Base-by-base conservation (phyloP, 2,329 filamentous ascomycete species). In the Aspergillus ochraceus region DNA sequence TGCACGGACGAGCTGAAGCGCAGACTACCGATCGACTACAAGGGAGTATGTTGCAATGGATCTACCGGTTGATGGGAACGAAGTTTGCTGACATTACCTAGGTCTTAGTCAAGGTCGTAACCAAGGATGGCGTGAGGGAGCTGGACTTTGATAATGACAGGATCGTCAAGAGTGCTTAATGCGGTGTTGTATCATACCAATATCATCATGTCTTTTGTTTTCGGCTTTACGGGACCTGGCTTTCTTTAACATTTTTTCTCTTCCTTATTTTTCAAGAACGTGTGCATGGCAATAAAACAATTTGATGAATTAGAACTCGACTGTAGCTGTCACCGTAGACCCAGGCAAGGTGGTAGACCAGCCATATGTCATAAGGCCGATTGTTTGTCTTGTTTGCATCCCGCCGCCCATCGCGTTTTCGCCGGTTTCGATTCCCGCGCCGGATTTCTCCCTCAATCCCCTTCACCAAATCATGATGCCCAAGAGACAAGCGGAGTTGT, bases 1-100 rank as follows among this genome's bases (percentile, higher is more conserved):
- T 99, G 95, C 81, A 95, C 91, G 68, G 93, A 98, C 77, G 95
- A 99, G 83, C 82, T 99, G 75, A 97, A 97, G 86, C 88, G 95
- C 76, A 87, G 96, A 79, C 86, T 99, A 83, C 95, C 95, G 61
- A 93, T 99, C 74, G 95, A 99, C 77, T 99, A 98, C 86, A 99
- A 99, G 85, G 95, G 95, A 45, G 91, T 97, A 70, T 70, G 88
- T 73, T 62, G 19, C 22, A 29, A 5, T 30, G 39, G 17, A 26
- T 49, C 20, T 14, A 26, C 26, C 8, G 20, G 58, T 63, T 54
- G 53, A 20, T 26, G 36, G 24, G 53, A 42, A 46, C 39, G 29
- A 17, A 55, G 61, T 58, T 55, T 36, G 26, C 56, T 66, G 47
- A 55, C 54, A 20, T 72, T 60, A 73, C 55, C 52, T 58, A 79